Evolutionary conservation across 2,329 filamentous ascomycete species (phyloP).

Genomic region (Gliomastix tumulicola): DNA sequence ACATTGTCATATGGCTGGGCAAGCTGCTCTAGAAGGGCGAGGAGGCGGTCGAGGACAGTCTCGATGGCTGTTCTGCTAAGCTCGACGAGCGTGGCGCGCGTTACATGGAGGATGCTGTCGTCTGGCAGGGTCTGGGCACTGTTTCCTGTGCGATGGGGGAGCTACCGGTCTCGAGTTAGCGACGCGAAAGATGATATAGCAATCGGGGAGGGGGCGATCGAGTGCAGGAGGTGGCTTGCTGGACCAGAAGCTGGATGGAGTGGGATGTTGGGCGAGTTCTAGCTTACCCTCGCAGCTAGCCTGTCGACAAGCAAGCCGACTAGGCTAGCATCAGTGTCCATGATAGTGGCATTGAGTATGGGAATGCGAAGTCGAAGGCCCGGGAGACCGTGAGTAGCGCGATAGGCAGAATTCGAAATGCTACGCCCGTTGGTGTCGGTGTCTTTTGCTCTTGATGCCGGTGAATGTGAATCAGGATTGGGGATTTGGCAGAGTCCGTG

Average conservation of each 20-base stretch:
- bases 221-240: not conserved
- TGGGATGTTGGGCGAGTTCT: not conserved
- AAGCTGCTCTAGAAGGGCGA: slow-evolving; percentile 52
- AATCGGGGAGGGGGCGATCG: no score
- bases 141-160: slow-evolving; percentile 57
- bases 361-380: not conserved
- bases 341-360: slow-evolving; percentile 15
- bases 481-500: no score
- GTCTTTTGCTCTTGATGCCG: no score
- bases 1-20: slow-evolving; percentile 44
- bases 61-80: slow-evolving; percentile 48
- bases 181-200: not conserved
- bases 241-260: not conserved
- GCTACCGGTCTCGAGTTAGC: slow-evolving; percentile 34
- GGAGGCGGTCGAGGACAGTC: slow-evolving; percentile 48
- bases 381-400: no score
- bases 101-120: slow-evolving; percentile 55
- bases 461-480: no score
- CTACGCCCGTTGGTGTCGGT: no score
- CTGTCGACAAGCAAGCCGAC: slow-evolving; percentile 57
- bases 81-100: slow-evolving; percentile 53
- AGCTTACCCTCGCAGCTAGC: slow-evolving; percentile 51
- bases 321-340: slow-evolving; percentile 54
- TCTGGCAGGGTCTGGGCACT: slow-evolving; percentile 47
- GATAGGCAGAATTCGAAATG: no score